Evolutionary conservation across 495 filamentous ascomycete species (phyloP).

Genomic region (Xylaria cubensis): DNA sequence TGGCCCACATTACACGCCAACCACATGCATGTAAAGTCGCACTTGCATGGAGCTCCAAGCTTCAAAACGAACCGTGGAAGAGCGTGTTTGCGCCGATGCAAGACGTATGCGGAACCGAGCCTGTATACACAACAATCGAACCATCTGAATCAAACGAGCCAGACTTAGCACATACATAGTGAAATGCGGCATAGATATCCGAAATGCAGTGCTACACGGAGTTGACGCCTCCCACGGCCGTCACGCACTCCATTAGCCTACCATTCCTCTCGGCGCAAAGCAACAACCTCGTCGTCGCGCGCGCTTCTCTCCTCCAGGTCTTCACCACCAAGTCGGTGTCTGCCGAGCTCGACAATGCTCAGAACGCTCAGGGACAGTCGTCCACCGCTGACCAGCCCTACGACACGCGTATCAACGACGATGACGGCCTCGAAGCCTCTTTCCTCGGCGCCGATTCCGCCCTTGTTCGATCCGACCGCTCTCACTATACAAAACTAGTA

Average conservation of each 20-base stretch:
- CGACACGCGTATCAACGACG: slow-evolving; percentile 60
- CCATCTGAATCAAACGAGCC: not conserved
- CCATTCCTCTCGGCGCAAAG: slow-evolving; percentile 77
- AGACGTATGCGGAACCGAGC: not conserved
- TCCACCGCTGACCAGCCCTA: slow-evolving; percentile 39
- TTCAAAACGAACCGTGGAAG: not conserved
- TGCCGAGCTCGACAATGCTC: slow-evolving; percentile 56
- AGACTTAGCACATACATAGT: slow-evolving; percentile 13
- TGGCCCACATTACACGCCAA: not conserved
- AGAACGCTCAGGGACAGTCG: slow-evolving; percentile 37
- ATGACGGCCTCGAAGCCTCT: slow-evolving; percentile 65
- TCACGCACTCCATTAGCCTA: slow-evolving; percentile 83
- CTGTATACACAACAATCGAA: not conserved
- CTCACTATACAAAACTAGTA: slow-evolving; percentile 75
- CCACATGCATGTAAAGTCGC: not conserved
- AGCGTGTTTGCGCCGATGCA: slow-evolving; percentile 15
- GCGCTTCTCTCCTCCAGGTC: slow-evolving; percentile 89
- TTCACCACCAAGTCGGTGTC: slow-evolving; percentile 67
- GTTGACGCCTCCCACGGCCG: slow-evolving; percentile 87
- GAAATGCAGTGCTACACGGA: slow-evolving; percentile 81
- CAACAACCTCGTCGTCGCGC: slow-evolving; percentile 85
- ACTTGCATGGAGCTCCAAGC: slow-evolving; percentile 14
- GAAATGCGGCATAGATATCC: slow-evolving; percentile 36
- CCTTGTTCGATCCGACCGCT: slow-evolving; percentile 61
- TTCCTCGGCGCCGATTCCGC: slow-evolving; percentile 64